Evolutionary conservation across 2,329 filamentous ascomycete genomes (phyloP).

Genomic region (Hymenoscyphus fraxineus): DNA sequence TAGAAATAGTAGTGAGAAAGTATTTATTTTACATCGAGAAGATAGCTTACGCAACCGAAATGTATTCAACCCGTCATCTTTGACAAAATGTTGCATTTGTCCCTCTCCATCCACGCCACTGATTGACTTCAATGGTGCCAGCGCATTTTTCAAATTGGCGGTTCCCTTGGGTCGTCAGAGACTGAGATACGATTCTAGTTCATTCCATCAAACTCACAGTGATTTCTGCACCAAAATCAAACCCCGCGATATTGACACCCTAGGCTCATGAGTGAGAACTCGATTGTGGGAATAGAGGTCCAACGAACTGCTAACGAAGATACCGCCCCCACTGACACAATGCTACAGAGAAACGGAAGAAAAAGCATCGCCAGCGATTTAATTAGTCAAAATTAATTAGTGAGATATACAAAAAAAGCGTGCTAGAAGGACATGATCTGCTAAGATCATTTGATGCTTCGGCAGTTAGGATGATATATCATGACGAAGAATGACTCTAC

Average conservation of each 20-base stretch:
- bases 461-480: background rate
- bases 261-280: background rate
- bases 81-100: constrained; percentile 32
- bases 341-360: constrained; percentile 9
- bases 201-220: constrained; percentile 13
- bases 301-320: constrained; percentile 20
- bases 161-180: constrained; percentile 12
- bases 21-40: background rate
- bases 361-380: constrained; percentile 15
- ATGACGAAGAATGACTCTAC: background rate
- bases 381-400: background rate
- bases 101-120: constrained; percentile 21
- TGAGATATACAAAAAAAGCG: background rate
- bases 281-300: background rate
- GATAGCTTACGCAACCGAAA: constrained; percentile 45
- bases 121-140: constrained; percentile 18
- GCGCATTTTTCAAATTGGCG: constrained; percentile 18
- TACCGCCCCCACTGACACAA: constrained; percentile 13
- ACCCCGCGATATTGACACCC: constrained; percentile 29
- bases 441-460: background rate
- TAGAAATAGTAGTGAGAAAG: background rate
- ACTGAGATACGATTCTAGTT: too few species aligned
- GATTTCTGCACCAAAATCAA: constrained; percentile 27
- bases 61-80: constrained; percentile 50
- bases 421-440: constrained; percentile 3